Percentiles rank a stretch among this genome's conserved stretches.
Conservation (phyloP, 1,284 basidiomycete species). For the Binderoboletus segoi region DNA sequence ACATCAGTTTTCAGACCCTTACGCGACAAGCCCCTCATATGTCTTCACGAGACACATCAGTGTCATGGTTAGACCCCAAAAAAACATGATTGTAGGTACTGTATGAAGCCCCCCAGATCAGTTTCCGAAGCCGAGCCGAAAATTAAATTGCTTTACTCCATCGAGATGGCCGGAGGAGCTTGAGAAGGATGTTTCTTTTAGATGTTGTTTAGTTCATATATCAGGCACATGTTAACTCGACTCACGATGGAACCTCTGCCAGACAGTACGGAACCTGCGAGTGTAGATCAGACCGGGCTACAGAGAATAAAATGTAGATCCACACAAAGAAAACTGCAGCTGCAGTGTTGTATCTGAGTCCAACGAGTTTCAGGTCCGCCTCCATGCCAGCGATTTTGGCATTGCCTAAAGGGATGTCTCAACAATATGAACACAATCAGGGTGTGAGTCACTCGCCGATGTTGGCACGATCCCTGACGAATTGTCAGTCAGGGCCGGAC, state of each 20-base stretch:
- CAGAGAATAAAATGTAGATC: neutral
- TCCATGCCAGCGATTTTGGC: conserved; percentile 43
- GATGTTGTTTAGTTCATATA: neutral
- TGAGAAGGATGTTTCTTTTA: conserved; percentile 46
- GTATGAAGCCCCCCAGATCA: neutral
- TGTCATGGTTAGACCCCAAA: conserved; percentile 48
- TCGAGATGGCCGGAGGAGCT: conserved; percentile 47
- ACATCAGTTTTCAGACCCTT: conserved; percentile 3
- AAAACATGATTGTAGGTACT: conserved; percentile 52
- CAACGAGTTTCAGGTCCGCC: conserved; percentile 39
- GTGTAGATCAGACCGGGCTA: neutral
- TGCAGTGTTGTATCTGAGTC: conserved; percentile 46
- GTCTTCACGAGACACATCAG: conserved; percentile 39
- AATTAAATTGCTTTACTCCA: conserved; percentile 39
- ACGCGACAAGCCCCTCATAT: conserved; percentile 33
- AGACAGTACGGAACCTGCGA: conserved; percentile 45
- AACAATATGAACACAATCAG: neutral
- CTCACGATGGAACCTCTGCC: conserved; percentile 50
- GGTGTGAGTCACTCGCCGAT: conserved; percentile 24
- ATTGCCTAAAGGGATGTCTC: conserved; percentile 23
- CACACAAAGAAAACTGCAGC: conserved; percentile 51
- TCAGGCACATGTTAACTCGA: neutral
- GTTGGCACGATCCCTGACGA: conserved; percentile 36
- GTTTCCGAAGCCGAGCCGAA: neutral
- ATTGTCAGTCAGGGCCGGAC: neutral